Evolutionary conservation across 2,329 filamentous ascomycete species (phyloP), one percentile per base, ranked within the genome.

Genomic region (Tolypocladium guangdongense): DNA sequence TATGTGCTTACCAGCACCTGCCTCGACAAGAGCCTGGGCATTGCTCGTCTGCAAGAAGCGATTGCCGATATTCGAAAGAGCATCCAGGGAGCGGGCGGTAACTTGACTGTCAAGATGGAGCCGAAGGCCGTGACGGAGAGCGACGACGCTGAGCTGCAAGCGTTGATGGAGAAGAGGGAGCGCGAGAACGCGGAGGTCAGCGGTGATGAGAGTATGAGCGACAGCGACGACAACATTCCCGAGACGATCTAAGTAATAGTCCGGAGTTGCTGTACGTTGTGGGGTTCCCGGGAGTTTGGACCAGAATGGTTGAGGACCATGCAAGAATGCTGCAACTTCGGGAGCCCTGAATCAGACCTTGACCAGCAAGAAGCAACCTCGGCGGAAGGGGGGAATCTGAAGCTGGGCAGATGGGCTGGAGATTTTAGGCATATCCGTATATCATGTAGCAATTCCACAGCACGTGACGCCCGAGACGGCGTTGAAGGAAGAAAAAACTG

Each of bases 81-180:
- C 70, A 99, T 99, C 68, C 82, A 84, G 67, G 77, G 72, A 47
- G 81, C 87, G 1, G 88, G 88, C 52, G 93, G 93, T 57, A 84
- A 83, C 66, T 87, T 92, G 66, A 81, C 86, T 45, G 87, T 96
- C 63, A 96, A 95, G 83, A 99, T 99, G 93, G 91, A 93, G 65
- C 93, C 93, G 62, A 97, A 97, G 84, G 93, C 95, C 5, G 93
- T 99, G 57, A 99, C 93, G 1, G 95, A 97, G 80, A 95, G 90
- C 71, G 95, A 99, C 65, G 93, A 99, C 67, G 93, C 92, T 30
- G 91, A 96, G 73, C 78, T 99, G 60, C 90, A 96, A 71, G 93
- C 92, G 51, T 81, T 99, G 60, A 99, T 99, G 93, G 93, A 97
- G 80, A 96, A 97, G 85, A 86, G 88, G 61, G 93, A 96, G 78